Conservation (phyloP, 2,329 filamentous ascomycete genomes). For the Orbilia oligospora region DNA sequence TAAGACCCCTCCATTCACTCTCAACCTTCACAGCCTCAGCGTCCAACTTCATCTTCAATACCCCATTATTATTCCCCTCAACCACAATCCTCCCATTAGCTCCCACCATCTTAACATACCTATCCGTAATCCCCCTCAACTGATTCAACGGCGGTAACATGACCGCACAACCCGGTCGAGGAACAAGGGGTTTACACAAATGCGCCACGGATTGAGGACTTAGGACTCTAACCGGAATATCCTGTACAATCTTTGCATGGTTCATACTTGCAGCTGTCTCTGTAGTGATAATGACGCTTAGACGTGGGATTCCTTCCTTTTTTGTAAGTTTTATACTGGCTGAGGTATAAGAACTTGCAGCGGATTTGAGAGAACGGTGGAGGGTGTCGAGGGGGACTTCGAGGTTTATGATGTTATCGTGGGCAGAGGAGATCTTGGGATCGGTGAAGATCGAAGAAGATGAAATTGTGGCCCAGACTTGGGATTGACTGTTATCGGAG, state of each 20-base stretch:
- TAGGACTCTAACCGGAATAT: slow-evolving; percentile 93
- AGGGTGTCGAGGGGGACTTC: slow-evolving; percentile 91
- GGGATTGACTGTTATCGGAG: slow-evolving; percentile 74
- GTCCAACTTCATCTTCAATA: slow-evolving; percentile 81
- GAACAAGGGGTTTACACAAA: slow-evolving; percentile 91
- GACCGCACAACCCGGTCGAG: slow-evolving; percentile 94
- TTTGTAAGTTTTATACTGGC: slow-evolving; percentile 92
- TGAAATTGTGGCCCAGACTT: slow-evolving; percentile 84
- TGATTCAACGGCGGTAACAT: slow-evolving; percentile 87
- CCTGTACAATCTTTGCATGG: slow-evolving; percentile 83
- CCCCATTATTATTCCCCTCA: slow-evolving; percentile 94
- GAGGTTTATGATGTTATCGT: slow-evolving; percentile 91
- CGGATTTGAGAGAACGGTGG: slow-evolving; percentile 91
- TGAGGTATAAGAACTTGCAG: slow-evolving; percentile 78
- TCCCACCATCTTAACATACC: slow-evolving; percentile 86
- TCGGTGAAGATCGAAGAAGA: slow-evolving; percentile 84
- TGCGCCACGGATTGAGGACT: slow-evolving; percentile 86
- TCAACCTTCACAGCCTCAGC: slow-evolving; percentile 89
- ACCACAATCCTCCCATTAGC: slow-evolving; percentile 80
- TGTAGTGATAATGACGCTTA: slow-evolving; percentile 90
- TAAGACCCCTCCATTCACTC: slow-evolving; percentile 86
- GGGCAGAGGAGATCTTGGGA: slow-evolving; percentile 87
- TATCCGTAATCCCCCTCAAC: slow-evolving; percentile 92
- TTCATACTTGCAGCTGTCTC: slow-evolving; percentile 72
- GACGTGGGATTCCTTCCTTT: slow-evolving; percentile 79